Conservation (phyloP, 306 rosid species). For the Prunus kanzakura region DNA sequence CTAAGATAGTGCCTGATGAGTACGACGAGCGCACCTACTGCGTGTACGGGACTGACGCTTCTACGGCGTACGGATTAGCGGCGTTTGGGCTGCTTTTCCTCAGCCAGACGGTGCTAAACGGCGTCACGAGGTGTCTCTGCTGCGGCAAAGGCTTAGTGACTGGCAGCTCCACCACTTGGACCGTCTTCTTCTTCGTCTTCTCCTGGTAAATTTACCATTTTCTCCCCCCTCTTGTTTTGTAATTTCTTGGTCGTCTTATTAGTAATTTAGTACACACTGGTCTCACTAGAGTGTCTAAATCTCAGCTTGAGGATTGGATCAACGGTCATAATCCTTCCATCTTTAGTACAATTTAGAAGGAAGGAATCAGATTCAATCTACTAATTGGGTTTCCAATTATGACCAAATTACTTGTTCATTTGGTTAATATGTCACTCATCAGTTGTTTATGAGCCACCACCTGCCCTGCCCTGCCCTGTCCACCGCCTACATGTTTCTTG, state of each 20-base stretch:
- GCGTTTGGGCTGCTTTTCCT: slow-evolving; percentile 63
- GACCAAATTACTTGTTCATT: background rate
- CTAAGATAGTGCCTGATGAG: slow-evolving; percentile 54
- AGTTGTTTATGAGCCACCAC: no score
- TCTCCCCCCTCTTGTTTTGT: background rate
- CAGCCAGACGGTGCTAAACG: slow-evolving; percentile 64
- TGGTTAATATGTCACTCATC: background rate
- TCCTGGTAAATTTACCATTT: slow-evolving; percentile 51
- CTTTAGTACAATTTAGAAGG: background rate
- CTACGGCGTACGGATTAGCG: slow-evolving; percentile 80
- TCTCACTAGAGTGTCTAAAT: background rate
- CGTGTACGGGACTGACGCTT: slow-evolving; percentile 73
- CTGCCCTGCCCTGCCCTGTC: background rate
- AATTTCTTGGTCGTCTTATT: background rate
- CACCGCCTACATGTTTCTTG: background rate
- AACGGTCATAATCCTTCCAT: background rate
- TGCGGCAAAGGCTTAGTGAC: slow-evolving; percentile 81
- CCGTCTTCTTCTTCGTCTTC: slow-evolving; percentile 67
- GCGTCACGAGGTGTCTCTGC: slow-evolving; percentile 84
- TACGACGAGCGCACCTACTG: slow-evolving; percentile 74
- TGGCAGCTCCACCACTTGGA: slow-evolving; percentile 56
- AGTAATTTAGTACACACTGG: background rate
- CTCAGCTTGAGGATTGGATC: background rate
- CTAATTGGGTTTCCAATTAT: background rate
- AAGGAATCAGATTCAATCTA: background rate